Base-by-base conservation (phyloP, 2,329 filamentous ascomycete genomes). In the Chrysoporthe austroafricana region DNA sequence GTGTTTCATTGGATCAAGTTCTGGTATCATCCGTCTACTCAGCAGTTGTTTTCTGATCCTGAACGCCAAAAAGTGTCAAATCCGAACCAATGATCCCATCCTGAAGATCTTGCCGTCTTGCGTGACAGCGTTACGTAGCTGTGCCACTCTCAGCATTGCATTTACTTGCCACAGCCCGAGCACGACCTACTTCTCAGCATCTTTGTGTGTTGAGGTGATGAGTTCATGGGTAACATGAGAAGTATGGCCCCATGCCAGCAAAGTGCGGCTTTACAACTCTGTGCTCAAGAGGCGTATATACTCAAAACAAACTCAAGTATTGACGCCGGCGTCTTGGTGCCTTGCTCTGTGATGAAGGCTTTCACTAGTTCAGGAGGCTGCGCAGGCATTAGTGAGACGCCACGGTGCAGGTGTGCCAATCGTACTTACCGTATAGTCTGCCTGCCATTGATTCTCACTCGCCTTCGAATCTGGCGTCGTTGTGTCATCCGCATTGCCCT, bases 301-400 rank as follows among this genome's bases (percentile, higher is more conserved):
- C 88, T 87, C 72, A 92, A 89, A 57, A 92, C 80, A 77, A 91
- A 87, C 73, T 91, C 89, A 67, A 88, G 89, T 44, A 92, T 90
- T 36, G 90, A 90, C 67, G 86, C 88, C 0, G 91, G 89, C 56
- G 90, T 86, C 71, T 92, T 84, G 61, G 92, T 87, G 58, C 91
- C 91, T 62, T 88, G 88, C 77, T 94, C 91, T 0, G 91, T 94
- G 72, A 94, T 90, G 72, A 94, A 87, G 42, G 89, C 90, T 11
- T 88, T 88, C 70, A 94, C 90, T 44, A 91, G 78, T 60, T 88
- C 84, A 2, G 90, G 90, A 7, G 90, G 89, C 83, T 91, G 65
- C 26, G 14, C 4, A 58, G 26, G 59, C 14, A 74, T 80, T 71
- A 79, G 75, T 64, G 42, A 52, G 57, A 14, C 36, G 8, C 4